Conservation (phyloP, 768 basidiomycete species). For the Lyophyllum atratum region DNA sequence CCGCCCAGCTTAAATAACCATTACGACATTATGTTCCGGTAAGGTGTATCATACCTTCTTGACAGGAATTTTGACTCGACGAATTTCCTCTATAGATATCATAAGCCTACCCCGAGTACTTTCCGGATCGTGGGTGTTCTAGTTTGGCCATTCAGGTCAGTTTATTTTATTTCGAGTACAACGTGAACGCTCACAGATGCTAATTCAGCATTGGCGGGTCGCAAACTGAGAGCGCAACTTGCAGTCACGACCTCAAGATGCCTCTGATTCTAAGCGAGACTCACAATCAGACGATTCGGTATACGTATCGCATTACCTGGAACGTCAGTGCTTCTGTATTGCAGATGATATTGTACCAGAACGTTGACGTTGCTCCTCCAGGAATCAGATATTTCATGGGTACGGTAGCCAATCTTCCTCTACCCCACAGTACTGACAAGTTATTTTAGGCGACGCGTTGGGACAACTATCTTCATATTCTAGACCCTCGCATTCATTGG, state of each 20-base stretch:
- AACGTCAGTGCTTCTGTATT: slow-evolving; percentile 49
- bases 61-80: not conserved
- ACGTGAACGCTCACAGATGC: not conserved
- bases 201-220: slow-evolving; percentile 61
- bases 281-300: slow-evolving; percentile 64
- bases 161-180: not conserved
- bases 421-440: not conserved
- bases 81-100: slow-evolving; percentile 60
- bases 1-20: slow-evolving; percentile 87
- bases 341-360: not conserved
- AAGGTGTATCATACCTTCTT: not conserved
- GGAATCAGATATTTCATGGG: slow-evolving; percentile 89
- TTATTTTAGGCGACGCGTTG: slow-evolving; percentile 81
- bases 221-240: slow-evolving; percentile 53
- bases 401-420: slow-evolving; percentile 24
- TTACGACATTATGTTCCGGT: slow-evolving; percentile 85
- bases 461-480: slow-evolving; percentile 95
- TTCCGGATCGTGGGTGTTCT: slow-evolving; percentile 91
- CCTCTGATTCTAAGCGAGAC: slow-evolving; percentile 67
- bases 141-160: slow-evolving; percentile 66
- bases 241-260: slow-evolving; percentile 40
- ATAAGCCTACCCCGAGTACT: slow-evolving; percentile 65
- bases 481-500: slow-evolving; percentile 95
- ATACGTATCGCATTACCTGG: slow-evolving; percentile 90
- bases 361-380: slow-evolving; percentile 27